A percentile compares a stretch with the other conserved stretches of the same genome.
Evolutionary conservation across 2,329 filamentous ascomycete species (phyloP).

Genomic region (Fusarium tanahbumbuense): DNA sequence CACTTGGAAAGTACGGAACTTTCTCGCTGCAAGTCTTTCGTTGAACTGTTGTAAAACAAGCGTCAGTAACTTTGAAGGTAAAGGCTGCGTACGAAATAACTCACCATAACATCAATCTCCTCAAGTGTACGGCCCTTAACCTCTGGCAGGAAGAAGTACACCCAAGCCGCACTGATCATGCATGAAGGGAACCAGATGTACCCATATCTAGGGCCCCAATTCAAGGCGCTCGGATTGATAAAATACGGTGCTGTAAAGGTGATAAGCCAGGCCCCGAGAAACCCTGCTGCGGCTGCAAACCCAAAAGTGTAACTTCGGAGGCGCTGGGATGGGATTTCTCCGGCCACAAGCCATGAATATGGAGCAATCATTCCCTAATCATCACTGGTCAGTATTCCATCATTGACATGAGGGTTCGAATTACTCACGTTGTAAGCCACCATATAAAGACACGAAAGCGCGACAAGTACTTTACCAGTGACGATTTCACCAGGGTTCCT

Average conservation of each 20-base stretch:
- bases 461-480: constrained; percentile 38
- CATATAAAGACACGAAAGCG: constrained; percentile 41
- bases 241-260: constrained; percentile 43
- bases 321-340: constrained; percentile 42
- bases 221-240: constrained; percentile 39
- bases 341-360: constrained; percentile 41
- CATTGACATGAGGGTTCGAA: accelerated
- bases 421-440: constrained; percentile 36
- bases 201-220: constrained; percentile 42
- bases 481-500: constrained; percentile 21
- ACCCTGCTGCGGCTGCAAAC: constrained; percentile 32
- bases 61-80: neutral
- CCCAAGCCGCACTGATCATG: constrained; percentile 35
- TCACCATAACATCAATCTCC: constrained; percentile 40
- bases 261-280: constrained; percentile 40
- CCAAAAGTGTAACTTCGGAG: constrained; percentile 42
- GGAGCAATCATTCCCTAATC: constrained; percentile 40
- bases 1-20: constrained; percentile 26
- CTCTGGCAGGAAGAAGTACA: constrained; percentile 38
- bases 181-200: constrained; percentile 43
- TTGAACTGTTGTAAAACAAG: constrained; percentile 9
- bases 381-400: neutral
- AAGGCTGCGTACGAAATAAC: neutral
- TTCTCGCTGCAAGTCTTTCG: constrained; percentile 29
- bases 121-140: constrained; percentile 40